phyloP scores from a whole-genome alignment of 169 alveolate species.

The Eimeria sp. region DNA sequence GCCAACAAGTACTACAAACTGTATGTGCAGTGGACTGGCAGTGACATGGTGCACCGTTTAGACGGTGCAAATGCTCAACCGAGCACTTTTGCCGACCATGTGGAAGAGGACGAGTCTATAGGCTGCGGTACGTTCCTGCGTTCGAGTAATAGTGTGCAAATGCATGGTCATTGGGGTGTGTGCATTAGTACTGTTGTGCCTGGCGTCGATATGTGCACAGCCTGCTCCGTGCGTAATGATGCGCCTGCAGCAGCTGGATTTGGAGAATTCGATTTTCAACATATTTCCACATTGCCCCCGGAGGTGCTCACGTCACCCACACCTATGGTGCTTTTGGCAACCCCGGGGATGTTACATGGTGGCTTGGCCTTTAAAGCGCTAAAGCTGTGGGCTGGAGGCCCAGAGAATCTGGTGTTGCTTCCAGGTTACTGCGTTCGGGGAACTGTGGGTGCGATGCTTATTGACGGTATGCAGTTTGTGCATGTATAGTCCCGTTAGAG shows the following conservation, averaged over 20 bases:
- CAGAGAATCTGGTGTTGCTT: constrained; percentile 96
- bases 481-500: neutral
- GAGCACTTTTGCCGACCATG: constrained; percentile 40
- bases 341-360: constrained; percentile 99
- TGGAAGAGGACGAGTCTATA: constrained; percentile 48
- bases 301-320: constrained; percentile 91
- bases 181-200: neutral
- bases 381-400: constrained; percentile 97
- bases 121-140: constrained; percentile 22
- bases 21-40: constrained; percentile 93
- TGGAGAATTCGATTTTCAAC: constrained; percentile 93
- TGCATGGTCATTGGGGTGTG: neutral
- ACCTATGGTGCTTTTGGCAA: constrained; percentile 99
- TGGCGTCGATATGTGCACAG: neutral
- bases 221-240: neutral
- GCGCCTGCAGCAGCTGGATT: constrained; percentile 9
- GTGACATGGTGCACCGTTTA: constrained; percentile 56
- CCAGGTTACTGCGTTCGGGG: constrained; percentile 99
- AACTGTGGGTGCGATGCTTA: constrained; percentile 97
- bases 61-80: constrained; percentile 30
- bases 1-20: constrained; percentile 97
- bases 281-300: constrained; percentile 91
- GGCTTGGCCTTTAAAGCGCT: constrained; percentile 97
- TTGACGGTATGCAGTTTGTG: constrained; percentile 90
- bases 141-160: neutral